Conservation (phyloP, 495 filamentous ascomycete genomes). For the Usnea hakonensis region DNA sequence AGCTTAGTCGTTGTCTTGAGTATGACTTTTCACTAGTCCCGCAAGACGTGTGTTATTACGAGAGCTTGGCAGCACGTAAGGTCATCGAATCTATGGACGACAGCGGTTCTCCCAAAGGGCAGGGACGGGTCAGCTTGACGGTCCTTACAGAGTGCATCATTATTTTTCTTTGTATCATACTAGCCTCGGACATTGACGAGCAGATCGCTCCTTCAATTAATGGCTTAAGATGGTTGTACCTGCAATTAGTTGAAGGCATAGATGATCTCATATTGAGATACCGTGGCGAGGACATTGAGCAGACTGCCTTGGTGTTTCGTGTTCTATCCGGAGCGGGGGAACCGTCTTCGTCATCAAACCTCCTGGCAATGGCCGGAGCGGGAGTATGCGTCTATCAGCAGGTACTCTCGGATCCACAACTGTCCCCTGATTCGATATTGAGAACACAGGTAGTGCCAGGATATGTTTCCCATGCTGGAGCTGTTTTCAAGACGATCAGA, state of each 20-base stretch:
- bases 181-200: slow-evolving; percentile 3
- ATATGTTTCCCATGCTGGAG: not conserved
- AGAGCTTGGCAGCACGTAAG: not conserved
- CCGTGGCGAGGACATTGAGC: not conserved
- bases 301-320: slow-evolving; percentile 2
- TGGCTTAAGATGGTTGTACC: slow-evolving; percentile 2
- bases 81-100: not conserved
- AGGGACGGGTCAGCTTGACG: not conserved
- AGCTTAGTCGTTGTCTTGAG: not conserved
- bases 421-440: slow-evolving; percentile 1
- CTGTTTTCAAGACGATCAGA: not conserved
- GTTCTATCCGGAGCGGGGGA: not conserved
- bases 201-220: slow-evolving; percentile 4
- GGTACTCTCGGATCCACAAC: not conserved
- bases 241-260: not conserved
- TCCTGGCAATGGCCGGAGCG: not conserved
- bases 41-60: not conserved
- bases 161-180: slow-evolving; percentile 3
- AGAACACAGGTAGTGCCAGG: not conserved
- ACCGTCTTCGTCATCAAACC: not conserved
- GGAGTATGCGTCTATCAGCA: slow-evolving; percentile 8
- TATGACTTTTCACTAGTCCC: not conserved
- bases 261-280: not conserved
- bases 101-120: not conserved
- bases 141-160: not conserved